A percentile compares a stretch with the other conserved stretches of the same genome.
Conservation (phyloP, 495 filamentous ascomycete species). For the Aspergillus haitiensis region DNA sequence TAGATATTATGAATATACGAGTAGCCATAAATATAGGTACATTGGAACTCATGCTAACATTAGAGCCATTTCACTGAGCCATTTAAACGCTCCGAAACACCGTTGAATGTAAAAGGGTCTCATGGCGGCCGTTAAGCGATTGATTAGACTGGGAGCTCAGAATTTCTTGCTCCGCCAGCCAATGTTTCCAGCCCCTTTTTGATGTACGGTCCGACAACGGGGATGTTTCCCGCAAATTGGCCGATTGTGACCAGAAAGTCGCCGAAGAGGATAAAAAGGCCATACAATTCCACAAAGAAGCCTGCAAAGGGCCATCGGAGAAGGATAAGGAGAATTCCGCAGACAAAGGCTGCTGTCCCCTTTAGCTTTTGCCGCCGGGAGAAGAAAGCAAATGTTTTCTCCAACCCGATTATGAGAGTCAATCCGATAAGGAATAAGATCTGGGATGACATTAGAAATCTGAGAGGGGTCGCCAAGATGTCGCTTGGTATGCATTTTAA, state of each 20-base stretch:
- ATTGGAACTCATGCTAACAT: conserved; percentile 4
- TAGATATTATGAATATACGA: not conserved
- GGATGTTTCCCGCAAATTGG: conserved; percentile 79
- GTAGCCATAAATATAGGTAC: not conserved
- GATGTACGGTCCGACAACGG: conserved; percentile 83
- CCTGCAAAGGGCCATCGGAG: conserved; percentile 85
- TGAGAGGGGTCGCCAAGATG: conserved; percentile 9
- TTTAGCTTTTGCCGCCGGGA: conserved; percentile 87
- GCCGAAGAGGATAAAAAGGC: conserved; percentile 88
- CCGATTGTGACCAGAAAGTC: conserved; percentile 94
- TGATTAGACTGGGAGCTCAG: conserved; percentile 67
- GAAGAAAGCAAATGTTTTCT: conserved; percentile 91
- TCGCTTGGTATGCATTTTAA: not conserved
- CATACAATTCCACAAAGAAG: conserved; percentile 88
- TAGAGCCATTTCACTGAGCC: not conserved
- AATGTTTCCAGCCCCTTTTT: conserved; percentile 63
- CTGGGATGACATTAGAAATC: conserved; percentile 40
- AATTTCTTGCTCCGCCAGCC: conserved; percentile 65
- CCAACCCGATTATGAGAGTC: conserved; percentile 89
- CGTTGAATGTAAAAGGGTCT: not conserved
- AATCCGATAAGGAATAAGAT: conserved; percentile 97
- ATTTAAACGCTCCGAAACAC: not conserved
- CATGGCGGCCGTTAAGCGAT: not conserved
- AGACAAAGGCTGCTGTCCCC: conserved; percentile 84
- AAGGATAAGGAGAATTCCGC: conserved; percentile 83